Percentiles rank a stretch among this genome's conserved stretches.
phyloP scores from a whole-genome alignment of 768 basidiomycete genomes.

The Lactarius sanguifluus region DNA sequence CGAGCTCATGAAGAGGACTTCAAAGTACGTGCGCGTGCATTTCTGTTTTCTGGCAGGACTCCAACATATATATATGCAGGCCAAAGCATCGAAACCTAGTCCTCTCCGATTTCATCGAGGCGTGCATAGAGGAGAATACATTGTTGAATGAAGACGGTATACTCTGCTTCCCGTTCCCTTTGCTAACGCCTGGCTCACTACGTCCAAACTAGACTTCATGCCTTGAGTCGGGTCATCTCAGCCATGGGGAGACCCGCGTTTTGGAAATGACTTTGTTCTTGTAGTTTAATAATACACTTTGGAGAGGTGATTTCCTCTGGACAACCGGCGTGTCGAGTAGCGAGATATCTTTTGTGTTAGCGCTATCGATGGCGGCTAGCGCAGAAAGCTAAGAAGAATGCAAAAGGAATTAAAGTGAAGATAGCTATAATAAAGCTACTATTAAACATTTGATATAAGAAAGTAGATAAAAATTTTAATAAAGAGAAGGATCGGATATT shows the following conservation, averaged over 20 bases:
- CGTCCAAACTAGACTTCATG: conserved; percentile 16
- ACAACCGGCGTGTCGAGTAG: no score
- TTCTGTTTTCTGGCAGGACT: background rate
- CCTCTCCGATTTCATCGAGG: conserved; percentile 72
- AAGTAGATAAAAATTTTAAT: no score
- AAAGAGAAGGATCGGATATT: no score
- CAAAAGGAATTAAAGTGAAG: no score
- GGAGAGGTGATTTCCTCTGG: no score
- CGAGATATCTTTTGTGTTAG: no score
- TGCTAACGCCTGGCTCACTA: background rate
- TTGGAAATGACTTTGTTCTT: background rate
- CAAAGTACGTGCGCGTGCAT: conserved; percentile 50
- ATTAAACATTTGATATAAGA: no score
- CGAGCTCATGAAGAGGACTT: conserved; percentile 68
- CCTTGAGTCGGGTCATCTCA: conserved; percentile 7
- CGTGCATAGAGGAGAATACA: conserved; percentile 80
- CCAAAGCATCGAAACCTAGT: conserved; percentile 80
- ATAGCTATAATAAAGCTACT: no score
- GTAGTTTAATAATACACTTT: background rate
- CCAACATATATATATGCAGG: conserved; percentile 35
- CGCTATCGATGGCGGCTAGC: no score
- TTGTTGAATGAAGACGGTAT: conserved; percentile 83
- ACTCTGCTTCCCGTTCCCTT: conserved; percentile 26
- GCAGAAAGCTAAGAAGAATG: no score
- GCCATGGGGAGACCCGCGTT: background rate